Base-by-base conservation (phyloP, 2,329 filamentous ascomycete species). In the Diaporthe batatas region DNA sequence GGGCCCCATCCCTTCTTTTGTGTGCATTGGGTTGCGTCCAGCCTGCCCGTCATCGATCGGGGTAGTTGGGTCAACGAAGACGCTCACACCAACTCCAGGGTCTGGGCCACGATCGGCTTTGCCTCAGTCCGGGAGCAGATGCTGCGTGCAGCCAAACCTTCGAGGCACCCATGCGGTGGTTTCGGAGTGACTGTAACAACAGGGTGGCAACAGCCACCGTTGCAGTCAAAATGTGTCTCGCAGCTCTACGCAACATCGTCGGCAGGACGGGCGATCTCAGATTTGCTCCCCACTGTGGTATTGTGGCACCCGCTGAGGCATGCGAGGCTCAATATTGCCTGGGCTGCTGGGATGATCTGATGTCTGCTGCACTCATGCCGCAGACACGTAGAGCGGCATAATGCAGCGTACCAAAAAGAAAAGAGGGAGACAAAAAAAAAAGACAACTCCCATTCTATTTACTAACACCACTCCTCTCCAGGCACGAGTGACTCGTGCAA, bases 161-260 rank as follows among this genome's bases (percentile, higher is more conserved):
- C n/a, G 57, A 51, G n/a, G 32, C 25, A 51, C 47, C n/a, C 44
- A 62, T 23, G 29, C 39, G 23, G 58, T 62, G 3, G 62, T 39
- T 53, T 67, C 62, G 44, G 51, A 11, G 62, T 39, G 62, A 67
- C 44, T 67, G 62, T 67, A 21, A 53, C 62, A n/a, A 21, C 21
- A 23, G 23, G 62, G 44, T 65, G 62, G 44, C 62, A 25, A 65
- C 36, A 25, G 21, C n/a, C 44, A 65, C 62, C 62, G 62, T 65
- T 65, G 29, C 62, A 65, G 29, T 65, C 62, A 44, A 29, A 3
- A 12, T 51, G 62, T 65, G 62, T 51, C 62, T 51, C 47, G 62
- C 62, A 65, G 62, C 44, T 47, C 39, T 23, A 51, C 44, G 62
- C 62, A 65, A 65, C 62, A 51, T 65, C 62, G 62, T 65, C 44